These are phyloP conservation scores for Solanum piurae DNA, from an alignment of 257 asterid genomes.

Conservation along the genomic window DNA sequence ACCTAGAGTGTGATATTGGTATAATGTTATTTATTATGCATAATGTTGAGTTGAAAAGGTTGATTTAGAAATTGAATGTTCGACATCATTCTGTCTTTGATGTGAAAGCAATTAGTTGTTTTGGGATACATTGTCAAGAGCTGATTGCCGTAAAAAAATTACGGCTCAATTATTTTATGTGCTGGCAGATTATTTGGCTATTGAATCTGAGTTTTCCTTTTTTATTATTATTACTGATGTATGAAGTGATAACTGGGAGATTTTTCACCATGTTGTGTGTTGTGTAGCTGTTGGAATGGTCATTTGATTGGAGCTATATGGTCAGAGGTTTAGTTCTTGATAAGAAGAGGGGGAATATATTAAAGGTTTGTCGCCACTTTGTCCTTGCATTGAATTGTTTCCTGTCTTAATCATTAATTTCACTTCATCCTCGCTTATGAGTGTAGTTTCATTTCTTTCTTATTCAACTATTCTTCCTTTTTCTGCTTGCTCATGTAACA, in stretches of 20 bases:
- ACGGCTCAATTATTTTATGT: background rate
- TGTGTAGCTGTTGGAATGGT: conserved; percentile 68
- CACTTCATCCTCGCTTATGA: background rate
- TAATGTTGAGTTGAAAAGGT: background rate
- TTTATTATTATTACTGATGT: background rate
- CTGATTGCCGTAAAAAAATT: background rate
- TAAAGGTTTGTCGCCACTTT: conserved; percentile 56
- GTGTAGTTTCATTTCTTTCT: background rate
- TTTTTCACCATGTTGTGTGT: conserved; percentile 15
- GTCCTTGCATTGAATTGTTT: background rate
- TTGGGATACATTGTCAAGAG: background rate
- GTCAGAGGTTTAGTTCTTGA: conserved; percentile 98
- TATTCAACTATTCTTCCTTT: background rate
- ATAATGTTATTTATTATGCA: background rate
- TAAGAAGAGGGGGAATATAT: conserved; percentile 83
- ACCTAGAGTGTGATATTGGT: background rate
- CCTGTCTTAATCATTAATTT: background rate
- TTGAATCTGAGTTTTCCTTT: background rate
- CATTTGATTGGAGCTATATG: conserved; percentile 93
- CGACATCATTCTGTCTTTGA: background rate
- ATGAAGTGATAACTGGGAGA: background rate
- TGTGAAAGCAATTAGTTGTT: background rate
- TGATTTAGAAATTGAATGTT: background rate
- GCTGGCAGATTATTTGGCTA: background rate
- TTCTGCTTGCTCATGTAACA: conserved; percentile 14